Base-by-base conservation (phyloP, 176 grass and related monocot species). In the Oryza glaberrima region DNA sequence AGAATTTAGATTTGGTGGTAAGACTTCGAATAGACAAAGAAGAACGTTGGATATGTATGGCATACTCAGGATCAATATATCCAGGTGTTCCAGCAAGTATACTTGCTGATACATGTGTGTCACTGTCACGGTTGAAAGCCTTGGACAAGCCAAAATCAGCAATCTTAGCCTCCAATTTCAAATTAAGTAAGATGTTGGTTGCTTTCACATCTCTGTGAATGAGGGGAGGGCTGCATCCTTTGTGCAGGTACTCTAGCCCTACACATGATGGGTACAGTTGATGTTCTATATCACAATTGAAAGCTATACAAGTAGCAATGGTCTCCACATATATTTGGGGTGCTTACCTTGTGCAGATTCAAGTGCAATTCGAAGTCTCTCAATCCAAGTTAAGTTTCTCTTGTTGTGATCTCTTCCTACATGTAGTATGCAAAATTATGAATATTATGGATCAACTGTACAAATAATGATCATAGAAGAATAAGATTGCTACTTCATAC, bases 41-140 rank as follows among this genome's bases (percentile, higher is more conserved):
- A 56, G 7, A 16, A 52, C 4, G 16, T 19, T 6, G 9, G 9
- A 35, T 35, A 4, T 35, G 5, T 19, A 17, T 19, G 28, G 64
- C 88, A 70, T 86, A 86, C 88, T 90, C 83, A 35, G 83, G 88
- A 78, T 86, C 88, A 13, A 90, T 1, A 28, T 90, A 90, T 86
- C 88, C 88, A 12, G 13, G 26, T 13, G 88, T 90, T 26, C 84
- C 88, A 12, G 47, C 44, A 0, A 79, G 6, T 12, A 23, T 23
- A 20, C 7, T 68, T 10, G 67, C 67, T 22, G 83, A 83, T 35
- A 79, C 4, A 56, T 56, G 76, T 61, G 79, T 79, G 46, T 49
- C 43, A 56, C 4, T 56, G 17, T 36, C 68, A 32, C 15, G 56
- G 9, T 65, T 23, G 58, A 86, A 78, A 82, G 73, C 54, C 68